phyloP scores from a whole-genome alignment of 2,329 filamentous ascomycete genomes.

The Myrmaecium sp. region DNA sequence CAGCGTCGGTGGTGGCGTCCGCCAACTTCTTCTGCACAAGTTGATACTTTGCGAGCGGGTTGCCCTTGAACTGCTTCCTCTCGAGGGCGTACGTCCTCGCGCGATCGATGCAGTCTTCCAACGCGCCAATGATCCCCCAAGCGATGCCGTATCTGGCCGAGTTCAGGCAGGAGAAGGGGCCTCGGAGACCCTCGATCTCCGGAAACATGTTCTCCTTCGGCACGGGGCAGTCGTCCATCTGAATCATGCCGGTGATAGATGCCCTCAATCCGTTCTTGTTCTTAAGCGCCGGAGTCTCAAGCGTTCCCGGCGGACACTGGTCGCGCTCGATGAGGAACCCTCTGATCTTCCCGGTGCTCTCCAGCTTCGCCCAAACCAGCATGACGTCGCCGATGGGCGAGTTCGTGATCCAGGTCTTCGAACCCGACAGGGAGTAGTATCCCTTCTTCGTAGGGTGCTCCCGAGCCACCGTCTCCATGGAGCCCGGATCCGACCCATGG shows the following conservation, averaged over 20 bases:
- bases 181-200: slow-evolving; percentile 66
- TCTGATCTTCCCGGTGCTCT: slow-evolving; percentile 82
- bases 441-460: slow-evolving; percentile 72
- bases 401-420: slow-evolving; percentile 95
- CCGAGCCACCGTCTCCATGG: slow-evolving; percentile 78
- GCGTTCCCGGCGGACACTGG: slow-evolving; percentile 68
- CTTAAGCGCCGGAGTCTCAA: slow-evolving; percentile 84
- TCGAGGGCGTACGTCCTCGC: slow-evolving; percentile 80
- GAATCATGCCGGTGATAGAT: slow-evolving; percentile 95
- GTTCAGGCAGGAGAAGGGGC: slow-evolving; percentile 89
- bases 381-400: slow-evolving; percentile 75
- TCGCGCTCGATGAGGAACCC: slow-evolving; percentile 81
- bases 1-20: slow-evolving; percentile 78
- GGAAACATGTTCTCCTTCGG: slow-evolving; percentile 89
- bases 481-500: slow-evolving; percentile 79
- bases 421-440: slow-evolving; percentile 59
- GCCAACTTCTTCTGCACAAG: slow-evolving; percentile 95
- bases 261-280: slow-evolving; percentile 90
- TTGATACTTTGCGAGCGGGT: slow-evolving; percentile 90
- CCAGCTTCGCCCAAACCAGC: slow-evolving; percentile 82
- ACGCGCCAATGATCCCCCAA: slow-evolving; percentile 79
- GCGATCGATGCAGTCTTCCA: slow-evolving; percentile 77
- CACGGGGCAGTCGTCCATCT: slow-evolving; percentile 79
- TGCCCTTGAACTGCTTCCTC: slow-evolving; percentile 88
- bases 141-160: slow-evolving; percentile 87